Percentiles rank a stretch among this genome's conserved stretches.
Evolutionary conservation across 148 eudicot species (phyloP).

Genomic region (Vaccinium darrowii): DNA sequence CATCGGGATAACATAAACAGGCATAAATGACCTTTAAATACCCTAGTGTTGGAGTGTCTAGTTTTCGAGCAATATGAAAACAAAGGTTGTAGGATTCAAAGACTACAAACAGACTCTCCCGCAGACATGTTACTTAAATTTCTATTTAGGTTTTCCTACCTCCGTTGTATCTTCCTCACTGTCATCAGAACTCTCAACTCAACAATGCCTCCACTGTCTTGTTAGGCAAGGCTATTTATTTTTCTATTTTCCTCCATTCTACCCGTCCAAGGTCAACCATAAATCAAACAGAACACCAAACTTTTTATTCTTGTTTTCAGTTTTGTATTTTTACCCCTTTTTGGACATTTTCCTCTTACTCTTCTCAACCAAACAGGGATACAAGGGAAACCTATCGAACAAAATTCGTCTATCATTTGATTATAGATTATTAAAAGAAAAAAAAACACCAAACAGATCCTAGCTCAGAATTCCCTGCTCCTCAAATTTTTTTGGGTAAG

Average conservation of each 20-base stretch:
- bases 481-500: background rate
- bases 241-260: background rate
- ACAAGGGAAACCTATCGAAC: background rate
- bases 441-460: background rate
- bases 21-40: background rate
- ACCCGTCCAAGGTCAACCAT: background rate
- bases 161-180: background rate
- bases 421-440: too few species aligned
- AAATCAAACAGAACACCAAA: background rate
- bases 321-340: background rate
- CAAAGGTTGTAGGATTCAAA: background rate
- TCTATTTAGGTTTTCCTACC: background rate
- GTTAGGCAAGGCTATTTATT: background rate
- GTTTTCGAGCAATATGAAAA: background rate
- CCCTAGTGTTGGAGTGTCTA: background rate
- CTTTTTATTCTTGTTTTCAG: background rate
- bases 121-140: background rate
- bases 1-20: background rate
- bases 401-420: too few species aligned
- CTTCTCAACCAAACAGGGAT: background rate
- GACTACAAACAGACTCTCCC: background rate
- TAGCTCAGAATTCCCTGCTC: background rate
- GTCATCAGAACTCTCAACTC: background rate
- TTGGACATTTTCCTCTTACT: background rate
- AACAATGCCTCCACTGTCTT: background rate